Percentiles rank a stretch among this genome's conserved stretches.
Conservation (phyloP, 768 basidiomycete species). For the Fomitopsis serialis region DNA sequence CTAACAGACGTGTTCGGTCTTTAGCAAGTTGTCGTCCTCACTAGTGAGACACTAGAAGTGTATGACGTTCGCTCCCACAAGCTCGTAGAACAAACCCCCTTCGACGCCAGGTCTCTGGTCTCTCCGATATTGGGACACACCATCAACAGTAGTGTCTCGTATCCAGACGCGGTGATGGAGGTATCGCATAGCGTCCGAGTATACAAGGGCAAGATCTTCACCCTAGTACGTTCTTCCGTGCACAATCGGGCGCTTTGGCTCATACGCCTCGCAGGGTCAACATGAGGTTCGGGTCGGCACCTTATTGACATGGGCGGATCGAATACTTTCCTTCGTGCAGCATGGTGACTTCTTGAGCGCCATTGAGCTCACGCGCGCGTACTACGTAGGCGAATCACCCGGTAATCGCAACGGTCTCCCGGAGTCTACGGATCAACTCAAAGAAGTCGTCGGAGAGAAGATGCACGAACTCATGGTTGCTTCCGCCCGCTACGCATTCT, state of each 20-base stretch:
- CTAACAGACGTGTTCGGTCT: neutral
- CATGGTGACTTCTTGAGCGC: conserved; percentile 86
- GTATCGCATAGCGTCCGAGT: conserved; percentile 67
- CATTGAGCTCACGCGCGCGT: conserved; percentile 78
- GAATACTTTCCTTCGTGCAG: conserved; percentile 77
- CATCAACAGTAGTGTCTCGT: conserved; percentile 39
- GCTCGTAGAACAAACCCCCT: conserved; percentile 56
- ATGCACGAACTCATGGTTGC: conserved; percentile 82
- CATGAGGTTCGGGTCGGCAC: conserved; percentile 75
- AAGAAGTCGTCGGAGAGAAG: conserved; percentile 64
- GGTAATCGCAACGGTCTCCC: conserved; percentile 89
- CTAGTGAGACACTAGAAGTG: conserved; percentile 53
- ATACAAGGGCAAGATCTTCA: conserved; percentile 89
- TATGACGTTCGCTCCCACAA: conserved; percentile 56
- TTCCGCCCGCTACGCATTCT: conserved; percentile 86
- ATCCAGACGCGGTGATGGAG: conserved; percentile 44
- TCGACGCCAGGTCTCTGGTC: conserved; percentile 51
- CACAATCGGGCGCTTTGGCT: neutral
- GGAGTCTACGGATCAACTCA: conserved; percentile 49
- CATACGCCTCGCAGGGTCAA: conserved; percentile 42
- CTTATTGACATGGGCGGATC: conserved; percentile 92
- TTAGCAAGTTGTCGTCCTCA: conserved; percentile 69
- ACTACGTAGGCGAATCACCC: conserved; percentile 74
- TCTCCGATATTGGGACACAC: conserved; percentile 48
- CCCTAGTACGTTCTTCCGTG: conserved; percentile 55